These are phyloP conservation scores for Lophiotrema nucula DNA, from an alignment of 495 filamentous ascomycete genomes.

Conservation along the genomic window DNA sequence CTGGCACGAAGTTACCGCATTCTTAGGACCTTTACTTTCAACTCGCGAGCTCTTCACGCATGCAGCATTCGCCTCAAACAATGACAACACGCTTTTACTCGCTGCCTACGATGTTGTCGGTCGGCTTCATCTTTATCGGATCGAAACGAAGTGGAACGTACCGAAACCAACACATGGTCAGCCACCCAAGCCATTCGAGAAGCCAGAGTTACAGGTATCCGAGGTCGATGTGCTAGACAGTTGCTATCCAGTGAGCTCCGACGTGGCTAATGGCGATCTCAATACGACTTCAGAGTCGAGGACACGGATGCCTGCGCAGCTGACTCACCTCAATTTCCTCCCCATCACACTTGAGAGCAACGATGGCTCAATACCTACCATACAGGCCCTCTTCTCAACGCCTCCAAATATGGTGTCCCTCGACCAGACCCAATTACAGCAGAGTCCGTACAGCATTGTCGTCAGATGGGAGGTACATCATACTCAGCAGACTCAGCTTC, in stretches of 20 bases:
- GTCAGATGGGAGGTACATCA: constrained; percentile 73
- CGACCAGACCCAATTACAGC: constrained; percentile 52
- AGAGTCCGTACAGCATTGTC: constrained; percentile 65
- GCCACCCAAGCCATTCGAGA: constrained; percentile 11
- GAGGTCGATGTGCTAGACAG: constrained; percentile 28
- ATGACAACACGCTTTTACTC: constrained; percentile 43
- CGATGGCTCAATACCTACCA: constrained; percentile 53
- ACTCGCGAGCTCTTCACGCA: constrained; percentile 75
- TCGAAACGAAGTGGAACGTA: constrained; percentile 42
- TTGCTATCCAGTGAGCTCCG: constrained; percentile 26
- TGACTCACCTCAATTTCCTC: constrained; percentile 40
- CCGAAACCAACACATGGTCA: constrained; percentile 26
- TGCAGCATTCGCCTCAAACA: constrained; percentile 73
- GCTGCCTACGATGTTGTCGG: constrained; percentile 34
- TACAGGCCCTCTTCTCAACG: constrained; percentile 71
- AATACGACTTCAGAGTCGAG: constrained; percentile 5
- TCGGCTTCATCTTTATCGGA: constrained; percentile 40
- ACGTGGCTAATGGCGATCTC: constrained; percentile 10
- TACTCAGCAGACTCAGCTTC: constrained; percentile 56
- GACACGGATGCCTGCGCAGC: constrained; percentile 23
- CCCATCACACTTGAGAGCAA: constrained; percentile 37
- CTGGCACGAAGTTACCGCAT: constrained; percentile 64
- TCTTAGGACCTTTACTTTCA: constrained; percentile 67
- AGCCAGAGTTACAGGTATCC: constrained; percentile 26
- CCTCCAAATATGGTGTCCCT: constrained; percentile 44